Percentiles rank a stretch among this genome's conserved stretches.
Evolutionary conservation across 192 early-diverging fungal genomes (phyloP).

Genomic region (Chytriomyces confervae): DNA sequence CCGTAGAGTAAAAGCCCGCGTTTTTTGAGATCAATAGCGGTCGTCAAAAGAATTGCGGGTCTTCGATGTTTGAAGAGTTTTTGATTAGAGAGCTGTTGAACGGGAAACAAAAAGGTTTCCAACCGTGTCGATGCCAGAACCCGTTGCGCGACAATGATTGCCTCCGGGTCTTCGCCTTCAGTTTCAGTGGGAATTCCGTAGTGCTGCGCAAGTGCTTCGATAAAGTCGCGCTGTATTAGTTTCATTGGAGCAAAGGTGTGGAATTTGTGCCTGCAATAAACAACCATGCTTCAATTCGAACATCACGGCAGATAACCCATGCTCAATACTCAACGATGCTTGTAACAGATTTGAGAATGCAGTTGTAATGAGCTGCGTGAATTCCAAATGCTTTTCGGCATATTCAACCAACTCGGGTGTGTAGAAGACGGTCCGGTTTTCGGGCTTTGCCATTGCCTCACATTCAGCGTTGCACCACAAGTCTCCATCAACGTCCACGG

Average conservation of each 20-base stretch:
- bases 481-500: conserved; percentile 18
- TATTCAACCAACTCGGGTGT: neutral
- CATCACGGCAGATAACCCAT: no score
- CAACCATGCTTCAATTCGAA: neutral
- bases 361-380: neutral
- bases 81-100: neutral
- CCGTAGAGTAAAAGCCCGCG: conserved; percentile 1
- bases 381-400: conserved; percentile 12
- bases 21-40: conserved; percentile 19
- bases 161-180: neutral
- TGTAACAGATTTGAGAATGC: conserved; percentile 7
- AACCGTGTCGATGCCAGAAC: neutral
- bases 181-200: conserved; percentile 13
- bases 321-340: neutral
- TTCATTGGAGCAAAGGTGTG: conserved; percentile 21
- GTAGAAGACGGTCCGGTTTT: conserved; percentile 17
- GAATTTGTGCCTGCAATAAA: conserved; percentile 10
- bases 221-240: neutral
- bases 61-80: neutral
- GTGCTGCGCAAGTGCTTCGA: neutral
- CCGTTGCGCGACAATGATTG: neutral
- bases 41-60: neutral
- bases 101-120: neutral
- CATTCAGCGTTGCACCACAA: conserved; percentile 12
- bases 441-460: neutral